phyloP scores from a whole-genome alignment of 495 filamentous ascomycete genomes.

The Xylaria scruposa region DNA sequence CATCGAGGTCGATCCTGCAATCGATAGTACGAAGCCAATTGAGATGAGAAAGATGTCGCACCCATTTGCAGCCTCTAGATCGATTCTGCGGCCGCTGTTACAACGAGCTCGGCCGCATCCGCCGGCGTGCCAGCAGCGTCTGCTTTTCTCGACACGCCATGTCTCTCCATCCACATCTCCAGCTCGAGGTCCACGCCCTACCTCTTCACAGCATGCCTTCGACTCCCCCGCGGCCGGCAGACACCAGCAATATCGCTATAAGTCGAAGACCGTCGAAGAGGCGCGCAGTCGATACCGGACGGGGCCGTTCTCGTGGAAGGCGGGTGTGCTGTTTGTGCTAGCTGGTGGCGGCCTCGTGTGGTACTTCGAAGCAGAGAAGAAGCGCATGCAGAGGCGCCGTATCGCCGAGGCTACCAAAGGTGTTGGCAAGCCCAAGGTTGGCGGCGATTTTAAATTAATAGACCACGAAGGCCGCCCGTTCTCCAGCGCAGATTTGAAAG shows the following conservation, averaged over 20 bases:
- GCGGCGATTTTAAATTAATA: conserved; percentile 80
- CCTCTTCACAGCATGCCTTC: neutral
- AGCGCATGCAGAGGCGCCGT: conserved; percentile 81
- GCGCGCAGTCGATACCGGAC: conserved; percentile 59
- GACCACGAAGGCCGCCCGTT: conserved; percentile 82
- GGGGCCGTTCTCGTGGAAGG: conserved; percentile 87
- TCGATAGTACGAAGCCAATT: conserved; percentile 13
- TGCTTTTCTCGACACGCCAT: conserved; percentile 32
- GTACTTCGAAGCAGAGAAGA: conserved; percentile 93
- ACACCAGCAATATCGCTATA: conserved; percentile 39
- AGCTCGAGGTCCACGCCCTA: conserved; percentile 18
- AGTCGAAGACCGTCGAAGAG: conserved; percentile 62
- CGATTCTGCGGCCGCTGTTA: conserved; percentile 31
- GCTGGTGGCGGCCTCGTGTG: conserved; percentile 77
- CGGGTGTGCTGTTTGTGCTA: conserved; percentile 82
- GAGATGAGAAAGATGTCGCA: conserved; percentile 34
- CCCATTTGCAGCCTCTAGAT: conserved; percentile 28
- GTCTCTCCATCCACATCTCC: conserved; percentile 16
- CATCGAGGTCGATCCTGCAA: neutral
- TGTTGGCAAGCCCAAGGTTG: conserved; percentile 89
- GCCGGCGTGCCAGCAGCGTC: conserved; percentile 31
- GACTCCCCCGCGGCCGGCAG: neutral
- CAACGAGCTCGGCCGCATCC: conserved; percentile 29
- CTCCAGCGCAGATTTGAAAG: conserved; percentile 79
- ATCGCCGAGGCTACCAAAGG: conserved; percentile 92